Base-by-base conservation (phyloP, 129 eudicot species). In the Escallonia rubra region DNA sequence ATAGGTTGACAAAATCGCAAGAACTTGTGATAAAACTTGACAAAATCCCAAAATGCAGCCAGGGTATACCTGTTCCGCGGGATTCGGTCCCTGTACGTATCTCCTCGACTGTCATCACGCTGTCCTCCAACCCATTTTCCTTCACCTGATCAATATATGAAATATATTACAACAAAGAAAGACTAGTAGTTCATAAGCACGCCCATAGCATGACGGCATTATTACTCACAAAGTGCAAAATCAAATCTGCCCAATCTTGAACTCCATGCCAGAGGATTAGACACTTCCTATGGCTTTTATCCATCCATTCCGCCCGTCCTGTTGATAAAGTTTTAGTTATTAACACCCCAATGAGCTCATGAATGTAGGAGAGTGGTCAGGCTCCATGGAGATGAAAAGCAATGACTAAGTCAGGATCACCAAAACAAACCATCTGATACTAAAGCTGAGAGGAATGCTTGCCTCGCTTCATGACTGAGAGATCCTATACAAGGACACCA, bases 231-330 rank as follows among this genome's bases (percentile, higher is more conserved):
- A 87, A 90, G 50, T 63, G 73, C 68, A 90, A 63, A 57, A 90
- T 82, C 50, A 90, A 65, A 61, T 90, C 97, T 10, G 97, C 95
- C 95, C 97, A 90, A 66, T 90, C 96, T 80, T 87, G 90, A 59
- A 90, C 87, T 66, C 96, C 76, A 72, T 90, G 97, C 95, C 97
- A 90, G 7, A 90, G 89, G 64, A 90, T 74, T 51, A 87, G 87
- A 73, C 97, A 90, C 71, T 77, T 89, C 69, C 87, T 81, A 48
- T 70, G 97, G 51, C 82, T 79, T 78, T 87, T 90, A 68, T 90
- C 96, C 84, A 81, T 82, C 97, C 97, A 91, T 65, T 91, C 97
- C 7, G 97, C 96, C 64, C 96, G 96, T 50, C 92, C 97, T 90
- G 78, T 71, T n/a, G 65, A 47, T 47, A 38, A 61, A 53, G n/a